Percentiles rank a stretch among this genome's conserved stretches.
phyloP scores from a whole-genome alignment of 352 stramenopile species.

The Pythium coloratum region DNA sequence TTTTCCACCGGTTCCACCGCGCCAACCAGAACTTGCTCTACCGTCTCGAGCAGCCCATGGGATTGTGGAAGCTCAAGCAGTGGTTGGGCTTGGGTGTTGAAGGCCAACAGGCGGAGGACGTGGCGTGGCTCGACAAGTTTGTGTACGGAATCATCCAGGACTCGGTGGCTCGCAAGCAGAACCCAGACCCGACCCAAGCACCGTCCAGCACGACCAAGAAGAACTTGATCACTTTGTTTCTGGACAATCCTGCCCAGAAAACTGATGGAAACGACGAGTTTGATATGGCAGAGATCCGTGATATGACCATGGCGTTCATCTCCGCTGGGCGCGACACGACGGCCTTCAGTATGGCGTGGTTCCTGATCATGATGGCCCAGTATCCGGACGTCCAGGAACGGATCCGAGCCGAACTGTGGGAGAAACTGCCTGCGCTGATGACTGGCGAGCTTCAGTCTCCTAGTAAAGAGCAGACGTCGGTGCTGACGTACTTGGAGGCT shows the following conservation, averaged over 20 bases:
- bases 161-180: slow-evolving; percentile 11
- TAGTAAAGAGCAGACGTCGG: slow-evolving; percentile 46
- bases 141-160: slow-evolving; percentile 23
- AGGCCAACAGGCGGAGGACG: slow-evolving; percentile 28
- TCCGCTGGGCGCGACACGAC: slow-evolving; percentile 76
- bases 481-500: slow-evolving; percentile 65
- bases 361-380: slow-evolving; percentile 69
- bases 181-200: neutral
- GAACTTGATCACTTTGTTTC: slow-evolving; percentile 12
- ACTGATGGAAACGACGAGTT: neutral
- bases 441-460: slow-evolving; percentile 15
- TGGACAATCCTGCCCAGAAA: slow-evolving; percentile 6
- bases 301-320: slow-evolving; percentile 80
- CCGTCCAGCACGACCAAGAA: slow-evolving; percentile 14
- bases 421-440: slow-evolving; percentile 38
- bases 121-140: slow-evolving; percentile 18
- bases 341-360: slow-evolving; percentile 63
- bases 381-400: slow-evolving; percentile 48
- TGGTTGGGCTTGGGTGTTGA: slow-evolving; percentile 40
- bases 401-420: slow-evolving; percentile 45
- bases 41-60: slow-evolving; percentile 25
- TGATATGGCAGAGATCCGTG: slow-evolving; percentile 38
- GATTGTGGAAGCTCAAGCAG: slow-evolving; percentile 44
- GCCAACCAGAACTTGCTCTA: slow-evolving; percentile 8
- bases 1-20: neutral